Conservation (phyloP, 148 eudicot genomes). For the Linanthus parryae region DNA sequence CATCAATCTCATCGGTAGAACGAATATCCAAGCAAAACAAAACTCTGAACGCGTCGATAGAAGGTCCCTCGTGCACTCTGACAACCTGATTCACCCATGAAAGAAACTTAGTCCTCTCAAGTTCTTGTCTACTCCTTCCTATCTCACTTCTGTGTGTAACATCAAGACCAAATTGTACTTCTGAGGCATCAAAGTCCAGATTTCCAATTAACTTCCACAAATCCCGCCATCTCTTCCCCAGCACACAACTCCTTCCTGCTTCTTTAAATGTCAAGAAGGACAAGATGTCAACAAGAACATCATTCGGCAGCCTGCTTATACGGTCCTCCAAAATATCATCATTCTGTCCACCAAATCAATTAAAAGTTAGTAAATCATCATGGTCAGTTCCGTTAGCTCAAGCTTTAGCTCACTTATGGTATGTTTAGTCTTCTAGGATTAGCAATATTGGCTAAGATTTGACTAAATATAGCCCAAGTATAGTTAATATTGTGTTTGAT, state of each 20-base stretch:
- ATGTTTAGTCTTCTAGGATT: too few species aligned
- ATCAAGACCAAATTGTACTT: background rate
- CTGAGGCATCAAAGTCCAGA: constrained; percentile 9
- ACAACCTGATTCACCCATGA: constrained; percentile 13
- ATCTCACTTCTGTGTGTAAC: background rate
- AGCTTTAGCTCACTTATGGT: too few species aligned
- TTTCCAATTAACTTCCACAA: constrained; percentile 4
- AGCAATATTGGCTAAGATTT: too few species aligned
- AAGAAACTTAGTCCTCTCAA: background rate
- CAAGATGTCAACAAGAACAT: constrained; percentile 9
- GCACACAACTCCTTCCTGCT: constrained; percentile 13
- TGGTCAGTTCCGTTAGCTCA: too few species aligned
- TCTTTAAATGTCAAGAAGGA: constrained; percentile 15
- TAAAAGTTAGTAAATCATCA: too few species aligned
- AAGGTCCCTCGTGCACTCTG: background rate
- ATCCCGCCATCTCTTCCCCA: constrained; percentile 15
- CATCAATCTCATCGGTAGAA: constrained; percentile 1
- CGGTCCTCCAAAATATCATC: too few species aligned
- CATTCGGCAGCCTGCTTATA: constrained; percentile 17
- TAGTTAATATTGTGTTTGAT: too few species aligned
- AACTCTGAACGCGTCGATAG: constrained; percentile 16
- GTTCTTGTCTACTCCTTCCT: too few species aligned
- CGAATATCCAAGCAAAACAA: constrained; percentile 2
- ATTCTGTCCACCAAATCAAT: too few species aligned
- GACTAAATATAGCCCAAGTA: too few species aligned